phyloP scores from a whole-genome alignment of 176 grass and related monocot genomes.

The Cenchrus purpureus region DNA sequence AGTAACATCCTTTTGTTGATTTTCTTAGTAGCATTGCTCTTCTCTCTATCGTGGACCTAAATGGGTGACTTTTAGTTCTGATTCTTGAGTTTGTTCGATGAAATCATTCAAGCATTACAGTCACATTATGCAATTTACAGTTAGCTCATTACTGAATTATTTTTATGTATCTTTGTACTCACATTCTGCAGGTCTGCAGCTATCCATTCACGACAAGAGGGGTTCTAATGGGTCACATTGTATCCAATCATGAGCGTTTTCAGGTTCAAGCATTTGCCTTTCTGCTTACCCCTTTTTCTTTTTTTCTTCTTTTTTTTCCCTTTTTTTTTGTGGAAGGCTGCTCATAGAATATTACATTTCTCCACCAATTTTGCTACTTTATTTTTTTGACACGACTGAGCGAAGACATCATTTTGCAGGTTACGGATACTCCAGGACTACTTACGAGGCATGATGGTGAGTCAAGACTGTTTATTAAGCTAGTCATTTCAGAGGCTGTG shows the following conservation, averaged over 20 bases:
- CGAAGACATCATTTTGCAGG: constrained; percentile 55
- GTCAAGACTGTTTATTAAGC: constrained; percentile 13
- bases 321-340: not conserved
- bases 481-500: not conserved
- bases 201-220: constrained; percentile 99
- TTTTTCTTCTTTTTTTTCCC: too few species aligned
- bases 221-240: constrained; percentile 96
- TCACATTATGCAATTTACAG: not conserved
- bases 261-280: constrained; percentile 57
- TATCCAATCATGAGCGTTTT: constrained; percentile 89
- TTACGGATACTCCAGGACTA: constrained; percentile 96
- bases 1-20: not conserved
- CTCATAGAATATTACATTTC: not conserved
- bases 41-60: not conserved
- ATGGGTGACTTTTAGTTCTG: not conserved
- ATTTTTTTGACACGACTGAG: not conserved
- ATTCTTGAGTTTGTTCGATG: not conserved
- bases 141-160: not conserved
- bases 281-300: not conserved
- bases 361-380: not conserved
- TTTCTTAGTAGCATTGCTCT: not conserved
- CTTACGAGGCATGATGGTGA: constrained; percentile 85
- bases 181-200: constrained; percentile 78
- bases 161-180: not conserved
- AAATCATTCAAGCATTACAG: not conserved